Evolutionary conservation across 2,329 filamentous ascomycete genomes (phyloP), one percentile per base, ranked within the genome.

Genomic region (Lasiodiplodia sp.): DNA sequence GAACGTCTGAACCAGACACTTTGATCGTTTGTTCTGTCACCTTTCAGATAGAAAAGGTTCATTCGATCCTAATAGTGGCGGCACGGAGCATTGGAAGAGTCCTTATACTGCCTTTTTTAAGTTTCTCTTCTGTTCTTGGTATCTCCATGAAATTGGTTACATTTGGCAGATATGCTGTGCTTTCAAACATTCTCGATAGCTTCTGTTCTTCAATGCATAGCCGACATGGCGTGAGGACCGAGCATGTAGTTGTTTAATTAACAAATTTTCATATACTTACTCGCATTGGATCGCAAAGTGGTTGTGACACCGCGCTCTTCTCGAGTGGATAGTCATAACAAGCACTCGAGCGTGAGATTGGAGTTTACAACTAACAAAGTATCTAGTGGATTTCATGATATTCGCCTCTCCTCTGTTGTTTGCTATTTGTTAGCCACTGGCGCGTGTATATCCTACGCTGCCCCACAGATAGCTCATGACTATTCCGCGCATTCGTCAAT

Each of bases 171-270:
- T 1, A 18, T 28, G 51, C 25, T 10, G 16, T 57, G 28, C 18
- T 21, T 31, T 21, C 40, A n/a, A 11, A 12, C 23, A 4, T 47
- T 25, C 25, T 49, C 49, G 25, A 23, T 37, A 25, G 1, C 8
- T 37, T 21, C 23, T 62, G 4, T 60, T n/a, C 40, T 51, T 37
- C 40, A 37, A 63, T 63, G 58, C 58, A 63, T 63, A 63, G 57
- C 44, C 51, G 38, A 62, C 21, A 4, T 16, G 57, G 57, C 57
- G 38, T 62, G 40, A 16, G 25, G 31, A 49, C 23, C 3, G 4
- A 49, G 40, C 25, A 49, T 62, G 38, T 49, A 5, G n/a, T 21
- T 37, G 28, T 23, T 21, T 38, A 8, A 21, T 47, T 6, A 10
- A 47, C 7, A 34, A 34, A 10, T 10, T 10, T 34, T 34, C 31